Base-by-base conservation (phyloP, 208 protist genomes). In the Phytomonas francai region DNA sequence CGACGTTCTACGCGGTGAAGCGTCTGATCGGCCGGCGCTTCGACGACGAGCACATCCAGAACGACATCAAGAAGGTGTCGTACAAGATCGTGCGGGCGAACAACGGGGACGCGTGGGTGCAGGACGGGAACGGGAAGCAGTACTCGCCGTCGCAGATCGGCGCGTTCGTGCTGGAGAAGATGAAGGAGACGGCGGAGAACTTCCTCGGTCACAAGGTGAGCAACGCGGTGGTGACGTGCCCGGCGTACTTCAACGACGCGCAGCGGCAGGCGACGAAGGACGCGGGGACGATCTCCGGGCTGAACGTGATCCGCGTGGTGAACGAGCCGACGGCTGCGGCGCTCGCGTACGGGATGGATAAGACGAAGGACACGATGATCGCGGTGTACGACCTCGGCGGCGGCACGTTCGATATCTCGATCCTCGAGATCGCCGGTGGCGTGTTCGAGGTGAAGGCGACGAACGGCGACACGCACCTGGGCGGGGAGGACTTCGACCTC, bases 321-420 rank as follows among this genome's bases (percentile, higher is more conserved):
- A 99, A 99, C 91, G 98, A 99, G 86, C 98, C 98, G 59, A 99
- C 98, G 28, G 97, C 98, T 25, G 98, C 98, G 30, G 97, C 98
- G 63, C 63, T 84, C 83, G 32, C 68, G 4, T 72, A 63, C 25
- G 68, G 68, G 22, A 31, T 72, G 9, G 67, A 71, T 60, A 70
- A 71, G 65, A 71, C 45, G 16, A 71, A 76, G 67, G 74, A 79
- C 39, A 63, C 34, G n/a, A 51, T 76, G 60, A 81, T 91, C 67
- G 78, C 76, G 51, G 81, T 91, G 78, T 84, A 89, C 59, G 82
- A 97, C 70, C 63, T 80, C 92, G 70, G 93, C 82, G 70, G 94
- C 96, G 27, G 98, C 85, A 80, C 96, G 97, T 99, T 99, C 83
- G 98, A 99, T 89, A 87, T 99, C 67, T 99, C 97, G 8, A 93